Evolutionary conservation across 2,329 filamentous ascomycete species (phyloP).

Genomic region (Orbilia quercus): DNA sequence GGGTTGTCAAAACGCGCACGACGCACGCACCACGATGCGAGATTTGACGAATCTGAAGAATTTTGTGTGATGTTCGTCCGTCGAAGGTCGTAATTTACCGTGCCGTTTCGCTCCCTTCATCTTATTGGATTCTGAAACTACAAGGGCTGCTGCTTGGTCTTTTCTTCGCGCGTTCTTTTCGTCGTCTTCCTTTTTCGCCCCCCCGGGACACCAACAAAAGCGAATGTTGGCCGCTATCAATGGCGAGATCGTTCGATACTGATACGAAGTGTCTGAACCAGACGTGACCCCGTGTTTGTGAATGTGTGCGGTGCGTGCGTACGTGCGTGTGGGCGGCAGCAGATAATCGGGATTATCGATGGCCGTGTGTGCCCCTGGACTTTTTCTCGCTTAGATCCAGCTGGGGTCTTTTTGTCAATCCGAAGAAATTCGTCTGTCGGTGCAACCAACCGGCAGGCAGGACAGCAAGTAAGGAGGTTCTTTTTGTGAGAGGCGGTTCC

Average conservation of each 20-base stretch:
- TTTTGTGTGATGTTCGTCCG: too few relatives aligned
- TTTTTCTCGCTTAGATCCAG: slow-evolving; percentile 3
- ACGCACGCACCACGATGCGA: slow-evolving; percentile 39
- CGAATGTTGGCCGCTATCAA: background rate
- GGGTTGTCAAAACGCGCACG: slow-evolving; percentile 27
- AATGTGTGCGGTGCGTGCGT: too few relatives aligned
- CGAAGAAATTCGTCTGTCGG: background rate
- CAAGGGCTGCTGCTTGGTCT: slow-evolving; percentile 25
- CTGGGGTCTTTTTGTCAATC: background rate
- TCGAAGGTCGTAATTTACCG: slow-evolving; percentile 56
- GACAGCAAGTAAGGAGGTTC: background rate
- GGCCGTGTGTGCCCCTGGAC: background rate
- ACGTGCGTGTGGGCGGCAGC: too few relatives aligned
- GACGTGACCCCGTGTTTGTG: background rate
- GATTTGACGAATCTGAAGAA: slow-evolving; percentile 16
- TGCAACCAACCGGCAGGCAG: background rate
- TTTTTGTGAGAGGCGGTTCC: background rate
- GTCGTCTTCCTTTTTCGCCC: background rate
- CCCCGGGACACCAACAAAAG: slow-evolving; percentile 1
- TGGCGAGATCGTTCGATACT: slow-evolving; percentile 1
- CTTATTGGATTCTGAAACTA: slow-evolving; percentile 55
- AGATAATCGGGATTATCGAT: slow-evolving; percentile 14
- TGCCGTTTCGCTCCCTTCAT: slow-evolving; percentile 49
- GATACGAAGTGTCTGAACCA: too few relatives aligned
- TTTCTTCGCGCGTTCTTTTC: background rate